Evolutionary conservation across 148 eudicot genomes (phyloP).

Genomic region (Silene conica): DNA sequence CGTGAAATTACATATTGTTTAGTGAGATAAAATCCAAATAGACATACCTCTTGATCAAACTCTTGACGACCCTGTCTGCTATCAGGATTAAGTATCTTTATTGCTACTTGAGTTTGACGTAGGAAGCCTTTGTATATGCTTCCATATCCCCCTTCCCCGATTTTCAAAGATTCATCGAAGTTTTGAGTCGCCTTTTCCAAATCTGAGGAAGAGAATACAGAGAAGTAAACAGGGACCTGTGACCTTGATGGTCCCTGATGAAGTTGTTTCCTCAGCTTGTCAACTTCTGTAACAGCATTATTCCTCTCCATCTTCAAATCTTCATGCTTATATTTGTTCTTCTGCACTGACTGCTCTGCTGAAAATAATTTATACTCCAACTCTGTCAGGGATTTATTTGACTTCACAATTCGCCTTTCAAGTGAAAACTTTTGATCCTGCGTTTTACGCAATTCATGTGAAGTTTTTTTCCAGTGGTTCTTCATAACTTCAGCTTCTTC

Average conservation of each 20-base stretch:
- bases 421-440: constrained; percentile 41
- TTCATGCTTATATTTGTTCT: constrained; percentile 51
- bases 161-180: constrained; percentile 53
- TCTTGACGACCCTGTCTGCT: constrained; percentile 57
- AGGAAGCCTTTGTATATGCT: constrained; percentile 55
- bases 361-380: constrained; percentile 59
- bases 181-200: background rate
- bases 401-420: constrained; percentile 40
- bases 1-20: no score
- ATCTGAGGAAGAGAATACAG: background rate
- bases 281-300: background rate
- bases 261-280: constrained; percentile 1
- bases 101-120: constrained; percentile 69
- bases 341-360: constrained; percentile 56
- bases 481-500: background rate
- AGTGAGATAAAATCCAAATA: background rate
- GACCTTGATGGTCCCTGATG: background rate
- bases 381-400: constrained; percentile 32
- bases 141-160: constrained; percentile 74
- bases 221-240: constrained; percentile 1
- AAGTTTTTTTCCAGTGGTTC: constrained; percentile 22
- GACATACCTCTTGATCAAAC: constrained; percentile 72
- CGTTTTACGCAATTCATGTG: constrained; percentile 37
- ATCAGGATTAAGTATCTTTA: constrained; percentile 52
- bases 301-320: background rate